Evolutionary conservation across 352 stramenopile genomes (phyloP), one percentile per base, ranked within the genome.

Genomic region (Phytopythium oedochilum): DNA sequence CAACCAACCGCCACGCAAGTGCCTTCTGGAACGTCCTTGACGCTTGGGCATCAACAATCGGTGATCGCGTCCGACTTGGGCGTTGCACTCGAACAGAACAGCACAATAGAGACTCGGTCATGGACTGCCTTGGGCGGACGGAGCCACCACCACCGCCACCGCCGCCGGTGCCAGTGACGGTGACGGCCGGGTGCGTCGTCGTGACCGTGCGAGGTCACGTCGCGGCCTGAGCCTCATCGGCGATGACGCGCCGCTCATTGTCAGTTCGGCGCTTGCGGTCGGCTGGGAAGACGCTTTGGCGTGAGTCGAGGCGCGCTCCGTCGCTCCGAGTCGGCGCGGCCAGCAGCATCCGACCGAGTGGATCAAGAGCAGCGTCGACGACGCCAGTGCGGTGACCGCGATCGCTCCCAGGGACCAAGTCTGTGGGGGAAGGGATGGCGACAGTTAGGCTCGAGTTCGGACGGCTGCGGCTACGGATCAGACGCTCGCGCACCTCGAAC

Each of bases 301-400:
- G 20, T n/a, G 4, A 0, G 11, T 3, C 1, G 32, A 55, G 17
- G 32, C 15, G 14, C 9, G 2, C 7, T 7, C 18, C 35, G 25
- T 5, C 23, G 31, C 29, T 2, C 31, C 61, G 29, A 84, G 40
- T 4, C 55, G 67, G 25, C 68, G 67, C 22, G 46, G 22, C 78
- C 76, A 85, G 53, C 85, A 82, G 55, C 85, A 83, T 6, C 82
- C 59, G 39, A 88, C 73, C 1, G 57, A 72, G 53, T 83, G 64
- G 36, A 78, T 73, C 6, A 87, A 57, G 45, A 83, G 43, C 12
- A 89, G 49, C 20, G 61, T 56, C 2, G 68, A 71, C 23, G 74
- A 48, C 2, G 70, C 68, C 28, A 74, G 55, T 4, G 65, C 49
- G 1, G 70, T 73, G 20, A 89, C 63, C 1, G 64, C 72, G 50